Conservation (phyloP, 2,329 filamentous ascomycete species). For the Parafenestella ontariensis region DNA sequence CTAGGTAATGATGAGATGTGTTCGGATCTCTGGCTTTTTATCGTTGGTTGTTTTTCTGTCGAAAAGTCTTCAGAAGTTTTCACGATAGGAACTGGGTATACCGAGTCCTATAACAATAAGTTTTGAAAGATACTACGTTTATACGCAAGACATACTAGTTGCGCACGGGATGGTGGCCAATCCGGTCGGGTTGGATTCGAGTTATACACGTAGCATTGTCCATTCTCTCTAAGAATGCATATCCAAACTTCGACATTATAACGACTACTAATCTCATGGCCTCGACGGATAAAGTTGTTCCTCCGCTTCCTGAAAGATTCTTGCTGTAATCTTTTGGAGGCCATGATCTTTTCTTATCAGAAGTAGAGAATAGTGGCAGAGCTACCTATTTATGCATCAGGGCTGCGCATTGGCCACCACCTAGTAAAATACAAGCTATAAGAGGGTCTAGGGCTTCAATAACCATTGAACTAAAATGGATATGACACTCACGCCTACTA, state of each 20-base stretch:
- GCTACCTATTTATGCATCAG: too few relatives aligned
- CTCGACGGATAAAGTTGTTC: constrained; percentile 18
- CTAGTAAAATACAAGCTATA: too few relatives aligned
- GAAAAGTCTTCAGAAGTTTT: constrained; percentile 12
- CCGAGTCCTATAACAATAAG: too few relatives aligned
- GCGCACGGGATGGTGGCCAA: constrained; percentile 7
- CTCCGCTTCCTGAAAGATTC: constrained; percentile 21
- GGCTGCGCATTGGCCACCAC: constrained; percentile 15
- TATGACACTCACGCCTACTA: too few relatives aligned
- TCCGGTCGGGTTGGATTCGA: constrained; percentile 7
- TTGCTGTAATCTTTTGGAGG: constrained; percentile 19
- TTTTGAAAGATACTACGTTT: too few relatives aligned
- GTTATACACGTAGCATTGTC: constrained; percentile 22
- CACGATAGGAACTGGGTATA: constrained; percentile 16
- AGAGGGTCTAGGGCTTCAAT: too few relatives aligned
- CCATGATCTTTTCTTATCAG: constrained; percentile 16
- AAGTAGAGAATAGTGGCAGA: too few relatives aligned
- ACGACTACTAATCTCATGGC: constrained; percentile 16
- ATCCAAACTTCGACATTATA: constrained; percentile 21
- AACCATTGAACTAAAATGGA: too few relatives aligned
- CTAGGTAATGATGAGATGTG: constrained; percentile 6
- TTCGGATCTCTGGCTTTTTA: too few relatives aligned
- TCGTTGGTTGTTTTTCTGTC: constrained; percentile 5
- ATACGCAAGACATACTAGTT: constrained; percentile 17
- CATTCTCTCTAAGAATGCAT: constrained; percentile 22